phyloP scores from a whole-genome alignment of 306 rosid species.

The Spatholobus suberectus region DNA sequence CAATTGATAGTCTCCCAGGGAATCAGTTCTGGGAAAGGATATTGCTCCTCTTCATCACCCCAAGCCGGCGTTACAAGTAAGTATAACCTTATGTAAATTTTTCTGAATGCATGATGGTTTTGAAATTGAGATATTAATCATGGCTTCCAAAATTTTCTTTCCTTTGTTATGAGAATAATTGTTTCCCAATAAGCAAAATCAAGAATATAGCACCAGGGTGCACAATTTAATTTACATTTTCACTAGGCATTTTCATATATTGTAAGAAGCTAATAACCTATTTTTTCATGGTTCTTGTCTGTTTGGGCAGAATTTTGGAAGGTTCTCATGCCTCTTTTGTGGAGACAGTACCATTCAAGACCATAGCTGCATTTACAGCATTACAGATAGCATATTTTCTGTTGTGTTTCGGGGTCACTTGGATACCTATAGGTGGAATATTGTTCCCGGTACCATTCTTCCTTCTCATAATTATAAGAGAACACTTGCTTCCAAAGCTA shows the following conservation, averaged over 20 bases:
- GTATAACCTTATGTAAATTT: constrained; percentile 19
- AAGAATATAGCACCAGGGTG: not conserved
- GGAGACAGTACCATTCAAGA: constrained; percentile 85
- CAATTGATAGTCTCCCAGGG: constrained; percentile 93
- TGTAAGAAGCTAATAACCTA: not conserved
- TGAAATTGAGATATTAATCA: not conserved
- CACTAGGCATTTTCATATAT: not conserved
- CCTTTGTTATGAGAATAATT: not conserved
- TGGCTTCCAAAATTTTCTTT: not conserved
- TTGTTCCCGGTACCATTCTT: constrained; percentile 90
- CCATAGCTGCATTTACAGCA: constrained; percentile 71
- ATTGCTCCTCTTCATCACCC: constrained; percentile 76
- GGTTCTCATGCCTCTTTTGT: constrained; percentile 85
- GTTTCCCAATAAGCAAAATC: not conserved
- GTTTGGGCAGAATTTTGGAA: constrained; percentile 71
- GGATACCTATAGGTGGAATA: constrained; percentile 91
- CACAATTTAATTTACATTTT: not conserved
- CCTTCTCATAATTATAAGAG: constrained; percentile 80
- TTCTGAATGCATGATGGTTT: not conserved
- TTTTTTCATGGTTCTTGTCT: constrained; percentile 27
- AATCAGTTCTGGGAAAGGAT: constrained; percentile 96
- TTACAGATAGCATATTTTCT: constrained; percentile 71
- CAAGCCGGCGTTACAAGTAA: constrained; percentile 81
- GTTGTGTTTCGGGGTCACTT: constrained; percentile 77
- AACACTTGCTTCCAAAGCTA: constrained; percentile 73